phyloP scores from a whole-genome alignment of 306 rosid species.

The Dalbergia oliveri region DNA sequence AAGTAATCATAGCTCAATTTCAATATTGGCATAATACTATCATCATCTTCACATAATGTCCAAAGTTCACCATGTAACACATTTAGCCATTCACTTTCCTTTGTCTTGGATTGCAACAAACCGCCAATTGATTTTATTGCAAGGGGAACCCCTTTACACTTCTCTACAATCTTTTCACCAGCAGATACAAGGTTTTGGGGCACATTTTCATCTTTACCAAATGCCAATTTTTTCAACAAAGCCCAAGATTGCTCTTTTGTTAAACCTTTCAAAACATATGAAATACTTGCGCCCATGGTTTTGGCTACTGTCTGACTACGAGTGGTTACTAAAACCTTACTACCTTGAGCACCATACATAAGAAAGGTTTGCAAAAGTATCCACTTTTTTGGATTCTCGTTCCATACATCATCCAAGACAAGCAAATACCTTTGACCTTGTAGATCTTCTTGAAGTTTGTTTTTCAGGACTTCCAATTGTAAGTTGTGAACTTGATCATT shows the following conservation, averaged over 20 bases:
- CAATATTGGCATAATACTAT: background rate
- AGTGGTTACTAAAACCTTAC: conserved; percentile 31
- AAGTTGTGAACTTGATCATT: background rate
- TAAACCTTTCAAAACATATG: background rate
- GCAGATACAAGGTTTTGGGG: background rate
- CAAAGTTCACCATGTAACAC: conserved; percentile 10
- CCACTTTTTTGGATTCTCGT: background rate
- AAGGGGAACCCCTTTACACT: conserved; percentile 31
- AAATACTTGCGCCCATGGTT: background rate
- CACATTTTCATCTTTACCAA: background rate
- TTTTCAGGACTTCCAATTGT: background rate
- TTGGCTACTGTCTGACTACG: background rate
- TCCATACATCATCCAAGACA: background rate
- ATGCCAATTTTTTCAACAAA: conserved; percentile 10
- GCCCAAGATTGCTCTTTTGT: conserved; percentile 10
- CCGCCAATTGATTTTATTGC: conserved; percentile 29
- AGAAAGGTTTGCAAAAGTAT: conserved; percentile 8
- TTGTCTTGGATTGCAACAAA: background rate
- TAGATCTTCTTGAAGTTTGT: background rate
- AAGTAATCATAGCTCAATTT: conserved; percentile 1
- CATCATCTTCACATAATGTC: background rate
- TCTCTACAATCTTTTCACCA: conserved; percentile 28
- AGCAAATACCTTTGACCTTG: background rate
- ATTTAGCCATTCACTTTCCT: conserved; percentile 15
- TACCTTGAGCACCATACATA: conserved; percentile 32